Evolutionary conservation across 2,329 filamentous ascomycete species (phyloP), one percentile per base, ranked within the genome.

Genomic region (Sarocladium kiliense): DNA sequence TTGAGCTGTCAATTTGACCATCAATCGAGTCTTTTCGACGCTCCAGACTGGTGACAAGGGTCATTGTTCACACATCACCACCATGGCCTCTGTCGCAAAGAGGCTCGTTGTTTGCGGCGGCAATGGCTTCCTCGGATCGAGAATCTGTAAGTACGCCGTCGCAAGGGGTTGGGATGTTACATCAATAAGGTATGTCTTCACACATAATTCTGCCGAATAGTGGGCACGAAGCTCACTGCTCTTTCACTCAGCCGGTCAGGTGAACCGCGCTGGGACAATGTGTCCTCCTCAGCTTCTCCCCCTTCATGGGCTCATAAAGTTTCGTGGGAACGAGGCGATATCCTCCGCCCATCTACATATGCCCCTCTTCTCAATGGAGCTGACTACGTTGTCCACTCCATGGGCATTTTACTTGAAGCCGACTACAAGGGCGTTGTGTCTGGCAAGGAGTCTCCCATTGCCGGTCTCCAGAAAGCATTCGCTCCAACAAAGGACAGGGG

Each of bases 361-460:
- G 82, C 81, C 9, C 76, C 86, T 0, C 82, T 93, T 49, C 82
- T 99, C 58, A 81, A 84, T 61, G 84, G 82, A 56, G 89, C 91
- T 58, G 84, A 91, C 68, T 92, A 86, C 56, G 92, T 97, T 25
- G 87, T 99, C 47, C 94, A 99, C 77, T 91, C 82, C 65, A 92
- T 97, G 87, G 94, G 94, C 10, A 97, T 99, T 64, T 80, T 99
- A 18, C 82, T 99, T 10, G 94, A 99, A 76, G 91, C 92, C 51
- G 94, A 99, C 76, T 99, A 99, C 82, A 99, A 99, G 74, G 89
- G 88, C 62, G 87, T 96, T 16, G 69, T 99, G 25, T 87, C 85
- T 19, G 94, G 94, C 53, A 85, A 82, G 58, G 92, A 96, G 65
- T 91, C 89, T 0, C 85, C 91, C n/a, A 72, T 96, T 54, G 73